Evolutionary conservation across 805 yeast species (phyloP).

Genomic region (Blastobotrys parvus): DNA sequence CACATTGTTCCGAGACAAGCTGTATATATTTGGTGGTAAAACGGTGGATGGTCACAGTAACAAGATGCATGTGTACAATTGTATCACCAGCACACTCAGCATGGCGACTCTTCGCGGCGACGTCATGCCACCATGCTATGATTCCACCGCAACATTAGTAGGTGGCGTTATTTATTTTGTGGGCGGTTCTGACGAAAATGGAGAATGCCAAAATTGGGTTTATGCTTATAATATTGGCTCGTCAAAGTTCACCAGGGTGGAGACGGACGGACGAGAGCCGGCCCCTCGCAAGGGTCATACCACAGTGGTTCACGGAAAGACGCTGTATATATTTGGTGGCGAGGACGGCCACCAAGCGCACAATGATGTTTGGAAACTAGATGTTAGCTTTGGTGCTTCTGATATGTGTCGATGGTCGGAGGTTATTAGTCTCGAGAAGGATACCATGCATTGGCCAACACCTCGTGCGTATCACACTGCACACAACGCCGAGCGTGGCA

Average conservation of each 20-base stretch:
- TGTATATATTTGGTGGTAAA: slow-evolving; percentile 19
- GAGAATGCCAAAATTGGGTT: slow-evolving; percentile 5
- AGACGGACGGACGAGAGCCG: slow-evolving; percentile 9
- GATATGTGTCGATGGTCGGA: slow-evolving; percentile 7
- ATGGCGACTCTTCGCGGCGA: slow-evolving; percentile 9
- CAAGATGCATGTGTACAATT: slow-evolving; percentile 15
- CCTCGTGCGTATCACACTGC: slow-evolving; percentile 16
- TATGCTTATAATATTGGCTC: slow-evolving; percentile 13
- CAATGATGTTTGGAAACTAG: slow-evolving; percentile 19
- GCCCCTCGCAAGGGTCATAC: slow-evolving; percentile 15
- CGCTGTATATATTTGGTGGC: slow-evolving; percentile 18
- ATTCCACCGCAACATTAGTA: slow-evolving; percentile 10
- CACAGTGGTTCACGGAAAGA: slow-evolving; percentile 5
- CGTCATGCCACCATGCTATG: slow-evolving; percentile 11
- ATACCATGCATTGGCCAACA: slow-evolving; percentile 15
- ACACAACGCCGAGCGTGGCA: slow-evolving; percentile 4
- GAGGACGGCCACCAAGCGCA: slow-evolving; percentile 6
- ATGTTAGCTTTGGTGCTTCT: slow-evolving; percentile 1
- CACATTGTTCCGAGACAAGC: slow-evolving; percentile 10
- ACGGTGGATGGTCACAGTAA: slow-evolving; percentile 12
- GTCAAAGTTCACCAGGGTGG: slow-evolving; percentile 6
- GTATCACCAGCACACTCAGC: slow-evolving; percentile 12
- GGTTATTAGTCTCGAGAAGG: slow-evolving; percentile 13
- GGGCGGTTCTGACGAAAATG: slow-evolving; percentile 16
- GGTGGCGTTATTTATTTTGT: slow-evolving; percentile 14